These are phyloP conservation scores for Psidium guajava DNA, from an alignment of 345 rosid genomes.

Conservation along the genomic window DNA sequence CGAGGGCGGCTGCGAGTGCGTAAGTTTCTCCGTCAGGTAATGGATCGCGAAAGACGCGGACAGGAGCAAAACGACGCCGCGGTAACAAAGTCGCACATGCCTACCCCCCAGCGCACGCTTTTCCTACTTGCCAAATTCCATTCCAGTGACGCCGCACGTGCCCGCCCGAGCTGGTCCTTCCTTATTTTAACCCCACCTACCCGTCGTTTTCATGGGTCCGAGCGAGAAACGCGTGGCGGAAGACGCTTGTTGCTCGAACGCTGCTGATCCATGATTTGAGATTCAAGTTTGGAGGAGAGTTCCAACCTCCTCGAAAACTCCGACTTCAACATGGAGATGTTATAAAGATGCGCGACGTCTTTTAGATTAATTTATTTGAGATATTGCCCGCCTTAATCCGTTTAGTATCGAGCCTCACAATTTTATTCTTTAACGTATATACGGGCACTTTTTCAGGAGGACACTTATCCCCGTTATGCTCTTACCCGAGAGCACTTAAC, in stretches of 20 bases:
- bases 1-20: not conserved
- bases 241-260: not conserved
- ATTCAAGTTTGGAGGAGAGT: not conserved
- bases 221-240: not conserved
- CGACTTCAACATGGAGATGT: not conserved
- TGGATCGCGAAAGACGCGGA: not conserved
- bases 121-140: not conserved
- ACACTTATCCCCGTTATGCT: no score
- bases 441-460: no score
- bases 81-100: not conserved
- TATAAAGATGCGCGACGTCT: no score
- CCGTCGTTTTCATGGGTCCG: not conserved
- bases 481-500: no score
- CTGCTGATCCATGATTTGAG: not conserved
- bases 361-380: no score
- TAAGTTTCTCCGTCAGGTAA: not conserved
- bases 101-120: not conserved
- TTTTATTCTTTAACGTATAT: no score
- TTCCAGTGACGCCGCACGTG: not conserved
- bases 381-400: no score
- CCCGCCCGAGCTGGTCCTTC: not conserved
- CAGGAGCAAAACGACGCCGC: not conserved
- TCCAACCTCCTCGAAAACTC: not conserved
- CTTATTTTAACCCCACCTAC: not conserved
- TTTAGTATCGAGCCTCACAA: no score